A percentile compares a stretch with the other conserved stretches of the same genome.
Conservation (phyloP, 306 rosid genomes). For the Acacia crassicarpa region DNA sequence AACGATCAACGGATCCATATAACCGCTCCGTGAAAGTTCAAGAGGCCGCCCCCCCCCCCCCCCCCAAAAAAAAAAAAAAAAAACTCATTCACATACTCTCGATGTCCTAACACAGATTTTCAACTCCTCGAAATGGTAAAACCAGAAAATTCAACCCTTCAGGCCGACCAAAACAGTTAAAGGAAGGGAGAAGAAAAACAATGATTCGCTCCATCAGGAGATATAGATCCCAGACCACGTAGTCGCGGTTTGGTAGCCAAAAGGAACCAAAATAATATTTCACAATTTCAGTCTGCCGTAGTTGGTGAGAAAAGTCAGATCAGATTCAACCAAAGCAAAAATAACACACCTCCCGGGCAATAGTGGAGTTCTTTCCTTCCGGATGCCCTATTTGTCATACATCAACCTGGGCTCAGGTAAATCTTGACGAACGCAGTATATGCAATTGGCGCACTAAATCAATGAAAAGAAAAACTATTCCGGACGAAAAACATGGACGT, state of each 20-base stretch:
- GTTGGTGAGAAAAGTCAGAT: neutral
- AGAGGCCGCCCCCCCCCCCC: neutral
- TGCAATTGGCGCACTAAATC: neutral
- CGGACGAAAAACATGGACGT: neutral
- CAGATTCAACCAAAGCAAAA: neutral
- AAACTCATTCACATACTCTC: neutral
- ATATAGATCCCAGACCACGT: slow-evolving; percentile 21
- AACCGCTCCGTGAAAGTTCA: neutral
- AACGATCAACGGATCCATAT: neutral
- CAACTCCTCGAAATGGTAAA: slow-evolving; percentile 10
- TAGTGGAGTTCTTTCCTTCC: neutral
- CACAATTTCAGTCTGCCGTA: slow-evolving; percentile 13
- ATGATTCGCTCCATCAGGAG: slow-evolving; percentile 12
- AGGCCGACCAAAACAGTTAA: neutral
- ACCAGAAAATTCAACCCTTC: neutral
- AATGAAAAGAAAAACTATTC: neutral
- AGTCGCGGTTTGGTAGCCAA: slow-evolving; percentile 7
- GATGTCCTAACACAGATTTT: neutral
- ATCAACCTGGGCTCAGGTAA: neutral
- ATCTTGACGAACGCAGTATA: neutral
- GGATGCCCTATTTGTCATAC: neutral
- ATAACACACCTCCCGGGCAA: slow-evolving; percentile 9
- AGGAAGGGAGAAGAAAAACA: neutral
- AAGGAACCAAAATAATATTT: neutral
- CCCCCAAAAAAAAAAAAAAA: too few species aligned